Evolutionary conservation across 805 yeast species (phyloP), one percentile per base, ranked within the genome.

Genomic region (Pichia heedii): DNA sequence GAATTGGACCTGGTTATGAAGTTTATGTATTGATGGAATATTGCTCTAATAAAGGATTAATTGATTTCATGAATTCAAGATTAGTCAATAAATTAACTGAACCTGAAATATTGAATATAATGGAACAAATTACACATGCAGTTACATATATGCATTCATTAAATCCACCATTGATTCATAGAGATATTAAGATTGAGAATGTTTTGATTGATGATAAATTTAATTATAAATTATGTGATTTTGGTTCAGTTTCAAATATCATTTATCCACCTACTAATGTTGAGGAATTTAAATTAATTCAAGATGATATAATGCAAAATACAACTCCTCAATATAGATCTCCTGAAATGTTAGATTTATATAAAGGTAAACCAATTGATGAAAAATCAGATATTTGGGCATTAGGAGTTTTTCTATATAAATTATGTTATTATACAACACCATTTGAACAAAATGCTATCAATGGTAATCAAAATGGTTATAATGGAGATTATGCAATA

Each of bases 301-400:
- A 77, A 51, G 76, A 79, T 46, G 93, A 84, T 58, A 73, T 84
- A 34, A 63, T 83, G 72, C 80, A 76, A 45, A 84, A 84, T 60
- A 84, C 95, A 1, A 84, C 95, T 0, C 89, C 94, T 0, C 95
- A 84, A 56, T 84, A 84, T 57, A 68, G 94, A 50, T 70, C 88
- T 4, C 95, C 95, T 4, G 95, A 84, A 61, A 84, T 84, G 93
- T 67, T 84, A 26, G 90, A 84, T 55, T 65, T 84, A 29, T 71
- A 76, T 40, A 70, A 76, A 45, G 79, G 85, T 4, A 71, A 74
- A 45, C 82, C 90, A 12, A 78, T 84, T 40, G 84, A 84, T 61
- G 93, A 84, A 57, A 84, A 84, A 59, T 76, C 86, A 41, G 95
- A 84, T 58, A 74, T 84, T 20, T 84, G 95, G 95, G 95, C 94